Percentiles rank a stretch among this genome's conserved stretches.
These are phyloP conservation scores for Gleditsia sinensis DNA, from an alignment of 306 rosid genomes.

Conservation along the genomic window DNA sequence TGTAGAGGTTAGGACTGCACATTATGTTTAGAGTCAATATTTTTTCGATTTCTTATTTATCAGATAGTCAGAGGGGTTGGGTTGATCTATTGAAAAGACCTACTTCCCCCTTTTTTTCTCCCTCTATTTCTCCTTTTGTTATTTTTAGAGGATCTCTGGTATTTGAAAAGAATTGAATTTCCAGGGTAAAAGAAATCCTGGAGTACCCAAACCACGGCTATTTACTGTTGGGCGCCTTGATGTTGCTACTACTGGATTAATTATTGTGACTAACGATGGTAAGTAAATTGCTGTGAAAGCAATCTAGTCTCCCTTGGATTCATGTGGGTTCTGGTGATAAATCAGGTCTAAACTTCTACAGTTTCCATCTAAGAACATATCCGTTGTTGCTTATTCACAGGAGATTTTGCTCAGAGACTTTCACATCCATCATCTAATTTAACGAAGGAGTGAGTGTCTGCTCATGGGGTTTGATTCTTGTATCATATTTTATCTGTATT, in stretches of 20 bases:
- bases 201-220: slow-evolving; percentile 70
- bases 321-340: slow-evolving; percentile 7
- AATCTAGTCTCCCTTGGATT: slow-evolving; percentile 13
- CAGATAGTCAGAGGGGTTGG: slow-evolving; percentile 7
- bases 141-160: neutral
- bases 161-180: slow-evolving; percentile 9
- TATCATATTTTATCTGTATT: neutral
- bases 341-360: neutral
- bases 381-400: slow-evolving; percentile 45
- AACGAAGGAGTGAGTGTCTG: slow-evolving; percentile 79
- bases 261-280: slow-evolving; percentile 96
- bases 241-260: slow-evolving; percentile 94
- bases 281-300: slow-evolving; percentile 32
- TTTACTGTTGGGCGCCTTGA: slow-evolving; percentile 97
- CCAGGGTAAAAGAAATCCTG: slow-evolving; percentile 72
- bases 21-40: neutral
- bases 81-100: neutral
- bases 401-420: slow-evolving; percentile 76
- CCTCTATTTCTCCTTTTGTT: slow-evolving; percentile 14
- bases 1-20: neutral
- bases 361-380: slow-evolving; percentile 33
- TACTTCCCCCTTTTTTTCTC: neutral
- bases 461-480: slow-evolving; percentile 11
- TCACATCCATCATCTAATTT: slow-evolving; percentile 91
- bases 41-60: neutral